Evolutionary conservation across 140 eudicot genomes (phyloP).

Genomic region (Senecio squalidus): DNA sequence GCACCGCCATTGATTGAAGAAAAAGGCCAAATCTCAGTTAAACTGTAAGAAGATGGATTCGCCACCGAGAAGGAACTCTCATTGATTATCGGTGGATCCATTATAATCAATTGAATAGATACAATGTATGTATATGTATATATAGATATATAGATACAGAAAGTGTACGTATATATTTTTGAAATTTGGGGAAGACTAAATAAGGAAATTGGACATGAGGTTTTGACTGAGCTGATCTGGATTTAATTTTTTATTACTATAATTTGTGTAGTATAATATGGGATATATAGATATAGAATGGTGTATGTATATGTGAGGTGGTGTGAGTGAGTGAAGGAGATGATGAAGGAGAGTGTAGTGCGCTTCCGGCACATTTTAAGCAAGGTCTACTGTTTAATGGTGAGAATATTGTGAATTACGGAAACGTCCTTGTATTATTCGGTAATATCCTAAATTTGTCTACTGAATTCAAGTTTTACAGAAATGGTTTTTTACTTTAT

Average conservation of each 20-base stretch:
- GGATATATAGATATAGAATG: neutral
- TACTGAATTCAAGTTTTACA: neutral
- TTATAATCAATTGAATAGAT: conserved; percentile 7
- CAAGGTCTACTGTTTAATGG: neutral
- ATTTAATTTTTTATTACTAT: neutral
- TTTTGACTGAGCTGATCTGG: conserved; percentile 26
- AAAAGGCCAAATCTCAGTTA: conserved; percentile 81
- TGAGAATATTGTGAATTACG: neutral
- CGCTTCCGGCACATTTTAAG: conserved; percentile 29
- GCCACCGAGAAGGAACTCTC: conserved; percentile 69
- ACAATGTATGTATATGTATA: conserved; percentile 15
- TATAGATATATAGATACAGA: neutral
- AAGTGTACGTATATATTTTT: neutral
- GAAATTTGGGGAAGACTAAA: conserved; percentile 6
- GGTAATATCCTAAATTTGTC: neutral
- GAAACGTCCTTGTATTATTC: conserved; percentile 2
- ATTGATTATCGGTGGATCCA: conserved; percentile 80
- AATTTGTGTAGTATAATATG: neutral
- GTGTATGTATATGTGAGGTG: neutral
- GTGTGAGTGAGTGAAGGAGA: conserved; percentile 22
- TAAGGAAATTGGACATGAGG: conserved; percentile 10
- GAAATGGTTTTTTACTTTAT: neutral
- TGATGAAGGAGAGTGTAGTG: conserved; percentile 21
- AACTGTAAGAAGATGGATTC: conserved; percentile 69
- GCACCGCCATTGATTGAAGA: conserved; percentile 28